Base-by-base conservation (phyloP, 1,139 yeast genomes). In the Wickerhamiella infanticola region DNA sequence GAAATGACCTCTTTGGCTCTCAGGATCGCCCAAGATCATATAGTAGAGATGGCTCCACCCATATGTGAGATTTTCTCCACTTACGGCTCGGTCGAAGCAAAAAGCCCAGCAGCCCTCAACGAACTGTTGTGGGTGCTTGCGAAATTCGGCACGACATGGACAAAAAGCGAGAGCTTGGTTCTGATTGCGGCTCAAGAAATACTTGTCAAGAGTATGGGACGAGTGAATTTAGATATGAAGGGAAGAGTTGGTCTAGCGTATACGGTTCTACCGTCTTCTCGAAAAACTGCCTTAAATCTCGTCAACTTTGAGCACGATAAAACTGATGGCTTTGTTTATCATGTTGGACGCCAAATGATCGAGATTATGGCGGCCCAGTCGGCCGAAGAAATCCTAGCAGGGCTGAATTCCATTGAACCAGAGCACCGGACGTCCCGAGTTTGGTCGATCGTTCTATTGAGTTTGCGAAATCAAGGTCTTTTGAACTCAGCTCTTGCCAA, bases 211-310 rank as follows among this genome's bases (percentile, higher is more conserved):
- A 49, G 48, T 4, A 56, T 59, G 54, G 50, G 52, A 23, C 26
- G 42, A 5, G 39, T 37, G 11, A 43, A 37, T 1, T n/a, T 62
- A 4, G 65, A 62, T 44, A 52, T 61, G 3, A 62, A 62, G 45
- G 65, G 65, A 7, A 51, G 58, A 31, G 46, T 59, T 18, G 56
- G 61, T 2, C 45, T 62, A 24, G 61, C 63, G 3, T 59, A 55
- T 45, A 27, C 48, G 24, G 45, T 51, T n/a, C 52, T 45, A 35
- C 48, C 50, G 37, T 29, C 29, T 5, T 27, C 39, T 7, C 48
- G 50, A 4, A 33, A 37, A 3, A 24, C 37, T 4, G 50, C 53
- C 3, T 27, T 41, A 11, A 37, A 39, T 7, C 40, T 46, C 24
- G 41, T 49, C 29, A 39, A 39, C 24, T 27, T 37, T 2, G 46